Evolutionary conservation across 306 rosid genomes (phyloP).

Genomic region (Vigna nakashimae): DNA sequence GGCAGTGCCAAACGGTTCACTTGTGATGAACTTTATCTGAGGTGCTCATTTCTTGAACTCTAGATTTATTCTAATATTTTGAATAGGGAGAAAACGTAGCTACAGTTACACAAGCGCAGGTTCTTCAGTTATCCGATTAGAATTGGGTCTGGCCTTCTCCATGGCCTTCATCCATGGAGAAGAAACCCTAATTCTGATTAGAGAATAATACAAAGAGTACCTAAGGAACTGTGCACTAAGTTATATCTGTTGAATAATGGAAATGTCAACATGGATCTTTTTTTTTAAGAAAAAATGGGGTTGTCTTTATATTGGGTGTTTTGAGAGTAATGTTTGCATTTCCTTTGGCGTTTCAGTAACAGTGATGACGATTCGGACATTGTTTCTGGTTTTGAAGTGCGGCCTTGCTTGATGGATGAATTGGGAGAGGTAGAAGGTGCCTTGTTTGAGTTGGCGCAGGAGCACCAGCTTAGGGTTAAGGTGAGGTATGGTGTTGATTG

Average conservation of each 20-base stretch:
- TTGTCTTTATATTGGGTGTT: conserved; percentile 24
- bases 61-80: conserved; percentile 15
- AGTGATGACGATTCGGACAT: conserved; percentile 70
- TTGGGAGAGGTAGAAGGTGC: conserved; percentile 71
- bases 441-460: conserved; percentile 63
- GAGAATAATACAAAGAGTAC: too few relatives aligned
- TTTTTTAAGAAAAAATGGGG: background rate
- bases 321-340: conserved; percentile 40
- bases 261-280: background rate
- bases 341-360: conserved; percentile 52
- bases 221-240: too few relatives aligned
- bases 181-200: background rate
- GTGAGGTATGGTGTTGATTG: conserved; percentile 48
- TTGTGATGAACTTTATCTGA: conserved; percentile 64
- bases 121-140: background rate
- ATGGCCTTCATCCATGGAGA: too few relatives aligned
- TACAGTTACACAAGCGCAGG: background rate
- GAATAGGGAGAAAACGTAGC: background rate
- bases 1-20: conserved; percentile 54
- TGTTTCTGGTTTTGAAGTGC: conserved; percentile 52
- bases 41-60: conserved; percentile 53
- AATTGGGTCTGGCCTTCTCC: background rate
- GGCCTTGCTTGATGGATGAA: conserved; percentile 69
- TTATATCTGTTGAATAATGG: background rate
- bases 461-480: conserved; percentile 70